Percentiles rank a stretch among this genome's conserved stretches.
Conservation (phyloP, 108 stramenopile genomes). For the Nitzschia sp. region DNA sequence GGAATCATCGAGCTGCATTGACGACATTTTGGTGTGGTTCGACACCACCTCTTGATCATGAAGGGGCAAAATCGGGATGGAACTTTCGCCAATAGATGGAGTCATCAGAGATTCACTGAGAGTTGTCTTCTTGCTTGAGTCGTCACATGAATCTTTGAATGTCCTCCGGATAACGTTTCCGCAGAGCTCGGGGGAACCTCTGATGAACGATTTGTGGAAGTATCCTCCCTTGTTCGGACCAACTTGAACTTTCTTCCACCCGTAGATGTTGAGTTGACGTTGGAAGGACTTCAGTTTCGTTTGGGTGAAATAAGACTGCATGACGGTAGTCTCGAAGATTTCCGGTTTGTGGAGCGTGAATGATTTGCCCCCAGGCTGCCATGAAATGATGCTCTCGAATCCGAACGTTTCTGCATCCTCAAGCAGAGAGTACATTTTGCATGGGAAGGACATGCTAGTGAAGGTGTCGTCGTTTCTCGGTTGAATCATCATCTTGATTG, state of each 20-base stretch:
- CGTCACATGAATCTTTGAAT: neutral
- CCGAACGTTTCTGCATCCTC: slow-evolving; percentile 29
- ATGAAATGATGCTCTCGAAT: slow-evolving; percentile 38
- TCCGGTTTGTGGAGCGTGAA: slow-evolving; percentile 16
- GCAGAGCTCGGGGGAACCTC: slow-evolving; percentile 15
- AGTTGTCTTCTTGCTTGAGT: neutral
- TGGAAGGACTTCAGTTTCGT: slow-evolving; percentile 41
- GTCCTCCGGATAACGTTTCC: neutral
- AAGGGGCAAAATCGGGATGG: neutral
- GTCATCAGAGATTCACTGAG: neutral
- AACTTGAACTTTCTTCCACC: slow-evolving; percentile 5
- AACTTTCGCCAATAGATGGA: neutral
- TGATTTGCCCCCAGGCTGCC: slow-evolving; percentile 31
- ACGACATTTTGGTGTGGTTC: neutral
- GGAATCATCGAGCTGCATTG: neutral
- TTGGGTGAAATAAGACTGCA: slow-evolving; percentile 28
- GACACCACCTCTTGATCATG: neutral
- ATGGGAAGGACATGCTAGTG: neutral
- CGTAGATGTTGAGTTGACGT: slow-evolving; percentile 43
- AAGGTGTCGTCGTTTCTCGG: neutral
- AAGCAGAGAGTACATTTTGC: neutral
- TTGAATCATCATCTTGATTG: neutral
- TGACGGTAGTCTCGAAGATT: slow-evolving; percentile 7
- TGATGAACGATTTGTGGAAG: slow-evolving; percentile 34
- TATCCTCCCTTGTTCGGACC: slow-evolving; percentile 44